These are phyloP conservation scores for Xerocomus brunneocitrinus DNA, from an alignment of 768 basidiomycete genomes.

Conservation along the genomic window DNA sequence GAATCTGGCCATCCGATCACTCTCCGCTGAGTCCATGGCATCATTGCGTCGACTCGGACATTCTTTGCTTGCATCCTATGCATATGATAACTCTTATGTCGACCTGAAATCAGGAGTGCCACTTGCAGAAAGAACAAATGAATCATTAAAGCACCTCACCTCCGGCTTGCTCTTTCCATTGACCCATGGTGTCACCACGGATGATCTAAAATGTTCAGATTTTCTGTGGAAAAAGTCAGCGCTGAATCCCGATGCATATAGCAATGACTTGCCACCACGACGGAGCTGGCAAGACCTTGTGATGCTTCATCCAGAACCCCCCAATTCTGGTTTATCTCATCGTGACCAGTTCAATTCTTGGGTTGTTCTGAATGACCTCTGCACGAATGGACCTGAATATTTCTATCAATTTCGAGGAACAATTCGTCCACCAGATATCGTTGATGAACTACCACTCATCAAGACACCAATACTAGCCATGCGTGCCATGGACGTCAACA, in stretches of 20 bases:
- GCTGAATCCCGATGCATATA: neutral
- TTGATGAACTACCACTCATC: neutral
- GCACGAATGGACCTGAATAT: neutral
- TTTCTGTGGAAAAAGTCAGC: neutral
- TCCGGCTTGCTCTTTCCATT: neutral
- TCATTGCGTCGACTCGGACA: neutral
- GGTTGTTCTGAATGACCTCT: neutral
- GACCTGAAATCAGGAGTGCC: neutral
- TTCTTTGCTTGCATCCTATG: neutral
- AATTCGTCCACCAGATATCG: neutral
- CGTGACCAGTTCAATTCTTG: neutral
- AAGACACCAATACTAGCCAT: slow-evolving; percentile 1
- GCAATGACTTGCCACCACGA: too few relatives aligned
- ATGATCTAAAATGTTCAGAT: neutral
- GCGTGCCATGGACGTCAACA: neutral
- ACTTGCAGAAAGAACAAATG: neutral
- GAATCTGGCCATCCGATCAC: neutral
- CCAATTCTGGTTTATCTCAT: too few relatives aligned
- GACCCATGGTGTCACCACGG: neutral
- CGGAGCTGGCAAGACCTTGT: neutral
- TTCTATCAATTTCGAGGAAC: neutral
- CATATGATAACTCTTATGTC: slow-evolving; percentile 3
- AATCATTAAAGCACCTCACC: neutral
- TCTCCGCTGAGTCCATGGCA: neutral
- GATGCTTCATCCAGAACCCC: neutral